Conservation (phyloP, 495 filamentous ascomycete genomes). For the Tirmania nivea region DNA sequence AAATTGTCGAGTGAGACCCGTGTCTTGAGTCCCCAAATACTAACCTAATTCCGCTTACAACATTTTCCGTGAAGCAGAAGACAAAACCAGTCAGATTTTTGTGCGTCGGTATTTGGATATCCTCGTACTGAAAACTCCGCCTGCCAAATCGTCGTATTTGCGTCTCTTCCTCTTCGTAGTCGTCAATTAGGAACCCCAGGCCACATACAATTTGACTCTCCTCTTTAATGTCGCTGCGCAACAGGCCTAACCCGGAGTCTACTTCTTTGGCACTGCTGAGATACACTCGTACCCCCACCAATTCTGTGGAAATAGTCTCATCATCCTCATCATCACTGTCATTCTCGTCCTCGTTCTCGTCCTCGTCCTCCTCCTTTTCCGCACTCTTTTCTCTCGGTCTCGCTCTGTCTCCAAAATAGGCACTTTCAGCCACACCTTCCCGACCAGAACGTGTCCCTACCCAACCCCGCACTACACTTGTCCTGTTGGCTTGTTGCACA, state of each 20-base stretch:
- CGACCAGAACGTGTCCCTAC: constrained; percentile 14
- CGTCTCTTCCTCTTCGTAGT: background rate
- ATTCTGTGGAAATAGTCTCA: constrained; percentile 1
- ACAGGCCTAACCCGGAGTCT: too few relatives aligned
- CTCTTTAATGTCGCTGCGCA: background rate
- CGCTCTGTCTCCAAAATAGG: constrained; percentile 13
- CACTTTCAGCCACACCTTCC: constrained; percentile 16
- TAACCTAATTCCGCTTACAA: constrained; percentile 17
- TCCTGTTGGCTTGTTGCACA: constrained; percentile 5
- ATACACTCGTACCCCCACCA: constrained; percentile 13
- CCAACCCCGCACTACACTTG: constrained; percentile 17
- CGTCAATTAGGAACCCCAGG: constrained; percentile 9
- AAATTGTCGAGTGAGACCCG: background rate
- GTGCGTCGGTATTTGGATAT: constrained; percentile 3
- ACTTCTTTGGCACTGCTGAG: background rate
- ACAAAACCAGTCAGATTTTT: constrained; percentile 17
- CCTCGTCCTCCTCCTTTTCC: background rate
- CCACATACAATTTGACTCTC: constrained; percentile 8
- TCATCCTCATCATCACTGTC: background rate
- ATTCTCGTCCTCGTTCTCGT: background rate
- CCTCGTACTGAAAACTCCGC: constrained; percentile 6
- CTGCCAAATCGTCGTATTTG: constrained; percentile 11
- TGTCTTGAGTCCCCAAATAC: constrained; percentile 7
- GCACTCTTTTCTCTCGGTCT: background rate
- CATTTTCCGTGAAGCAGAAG: constrained; percentile 14